phyloP scores from a whole-genome alignment of 768 basidiomycete genomes.

The Termitomyces sp. region DNA sequence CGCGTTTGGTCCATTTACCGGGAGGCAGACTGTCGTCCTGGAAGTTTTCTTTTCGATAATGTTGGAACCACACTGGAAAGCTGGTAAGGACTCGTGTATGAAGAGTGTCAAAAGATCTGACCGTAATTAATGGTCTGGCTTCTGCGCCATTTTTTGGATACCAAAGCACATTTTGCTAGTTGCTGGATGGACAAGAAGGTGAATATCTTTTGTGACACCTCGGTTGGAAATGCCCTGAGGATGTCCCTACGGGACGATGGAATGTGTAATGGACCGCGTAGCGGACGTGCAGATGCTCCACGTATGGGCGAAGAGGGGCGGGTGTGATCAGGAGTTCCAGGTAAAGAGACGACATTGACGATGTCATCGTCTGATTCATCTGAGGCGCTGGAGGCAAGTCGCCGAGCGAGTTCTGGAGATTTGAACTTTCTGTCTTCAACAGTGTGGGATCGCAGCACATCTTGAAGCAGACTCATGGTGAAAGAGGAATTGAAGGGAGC shows the following conservation, averaged over 20 bases:
- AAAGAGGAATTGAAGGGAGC: neutral
- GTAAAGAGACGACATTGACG: slow-evolving; percentile 66
- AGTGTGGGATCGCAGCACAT: slow-evolving; percentile 50
- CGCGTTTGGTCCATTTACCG: slow-evolving; percentile 88
- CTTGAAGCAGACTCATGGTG: slow-evolving; percentile 65
- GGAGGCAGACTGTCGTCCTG: slow-evolving; percentile 72
- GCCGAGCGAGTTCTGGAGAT: slow-evolving; percentile 19
- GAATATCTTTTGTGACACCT: slow-evolving; percentile 78
- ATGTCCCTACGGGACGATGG: slow-evolving; percentile 45
- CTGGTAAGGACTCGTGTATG: neutral
- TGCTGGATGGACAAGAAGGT: slow-evolving; percentile 52
- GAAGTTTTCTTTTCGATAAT: slow-evolving; percentile 84
- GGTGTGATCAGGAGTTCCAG: slow-evolving; percentile 64
- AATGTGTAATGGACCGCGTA: slow-evolving; percentile 43
- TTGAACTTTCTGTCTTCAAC: slow-evolving; percentile 31
- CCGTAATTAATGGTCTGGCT: slow-evolving; percentile 92
- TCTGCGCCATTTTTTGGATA: slow-evolving; percentile 82
- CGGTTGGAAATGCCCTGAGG: slow-evolving; percentile 70
- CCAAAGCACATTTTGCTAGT: slow-evolving; percentile 72
- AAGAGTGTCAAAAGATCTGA: slow-evolving; percentile 23
- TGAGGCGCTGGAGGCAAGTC: slow-evolving; percentile 17
- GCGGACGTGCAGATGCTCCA: slow-evolving; percentile 40
- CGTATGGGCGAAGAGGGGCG: slow-evolving; percentile 52
- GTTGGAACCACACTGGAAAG: slow-evolving; percentile 84
- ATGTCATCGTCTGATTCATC: slow-evolving; percentile 66